These are phyloP conservation scores for Handroanthus guayacan DNA, from an alignment of 257 asterid genomes.

Conservation along the genomic window DNA sequence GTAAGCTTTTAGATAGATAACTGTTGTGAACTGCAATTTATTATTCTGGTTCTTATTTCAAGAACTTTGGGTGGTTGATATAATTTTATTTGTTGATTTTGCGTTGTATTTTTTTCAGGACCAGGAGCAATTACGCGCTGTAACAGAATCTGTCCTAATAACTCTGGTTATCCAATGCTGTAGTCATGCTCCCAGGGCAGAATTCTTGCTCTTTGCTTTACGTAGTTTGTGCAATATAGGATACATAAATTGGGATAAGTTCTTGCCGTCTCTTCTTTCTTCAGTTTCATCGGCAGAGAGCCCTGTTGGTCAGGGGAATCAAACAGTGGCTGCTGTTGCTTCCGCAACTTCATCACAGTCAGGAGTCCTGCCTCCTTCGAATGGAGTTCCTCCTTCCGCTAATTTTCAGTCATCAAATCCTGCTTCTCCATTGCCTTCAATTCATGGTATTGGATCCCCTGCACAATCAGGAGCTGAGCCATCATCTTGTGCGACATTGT, in stretches of 20 bases:
- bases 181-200: constrained; percentile 92
- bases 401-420: constrained; percentile 84
- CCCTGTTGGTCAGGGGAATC: constrained; percentile 73
- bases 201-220: constrained; percentile 87
- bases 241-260: constrained; percentile 89
- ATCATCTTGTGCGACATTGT: constrained; percentile 62
- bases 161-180: constrained; percentile 87
- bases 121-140: constrained; percentile 80
- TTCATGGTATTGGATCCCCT: constrained; percentile 93
- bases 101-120: constrained; percentile 59
- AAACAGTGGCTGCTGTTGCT: constrained; percentile 57
- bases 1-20: constrained; percentile 51
- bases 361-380: constrained; percentile 68
- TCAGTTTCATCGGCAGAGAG: constrained; percentile 82
- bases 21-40: constrained; percentile 14
- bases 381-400: constrained; percentile 51
- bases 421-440: constrained; percentile 83
- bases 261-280: constrained; percentile 90
- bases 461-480: constrained; percentile 82
- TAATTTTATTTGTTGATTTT: constrained; percentile 24
- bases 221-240: constrained; percentile 75
- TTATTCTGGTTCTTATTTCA: constrained; percentile 1
- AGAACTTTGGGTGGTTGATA: constrained; percentile 32
- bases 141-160: constrained; percentile 80
- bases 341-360: constrained; percentile 73